Percentiles rank a stretch among this genome's conserved stretches.
These are phyloP conservation scores for Dictyostelium intermedium DNA, from an alignment of 78 protist species.

Conservation along the genomic window DNA sequence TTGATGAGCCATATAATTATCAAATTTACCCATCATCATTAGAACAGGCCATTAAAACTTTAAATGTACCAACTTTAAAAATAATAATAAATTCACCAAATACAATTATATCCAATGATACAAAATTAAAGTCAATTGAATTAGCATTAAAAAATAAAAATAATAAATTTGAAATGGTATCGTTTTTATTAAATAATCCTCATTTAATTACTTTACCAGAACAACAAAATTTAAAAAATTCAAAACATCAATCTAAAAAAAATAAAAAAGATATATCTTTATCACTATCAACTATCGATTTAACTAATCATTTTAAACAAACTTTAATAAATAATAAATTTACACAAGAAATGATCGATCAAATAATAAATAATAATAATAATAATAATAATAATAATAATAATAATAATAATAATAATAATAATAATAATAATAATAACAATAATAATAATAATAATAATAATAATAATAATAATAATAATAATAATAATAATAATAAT, in stretches of 20 bases:
- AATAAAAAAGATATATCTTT: neutral
- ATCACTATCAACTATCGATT: neutral
- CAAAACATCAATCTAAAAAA: neutral
- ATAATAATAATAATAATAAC: too few relatives aligned
- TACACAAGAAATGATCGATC: neutral
- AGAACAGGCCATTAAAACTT: neutral
- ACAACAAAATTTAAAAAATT: neutral
- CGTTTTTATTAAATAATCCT: neutral
- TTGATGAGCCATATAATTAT: neutral
- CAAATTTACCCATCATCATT: neutral
- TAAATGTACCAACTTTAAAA: neutral
- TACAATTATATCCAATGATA: neutral
- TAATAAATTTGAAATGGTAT: neutral
- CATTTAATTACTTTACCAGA: neutral
- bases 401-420: too few relatives aligned
- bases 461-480: too few relatives aligned
- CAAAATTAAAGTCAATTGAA: neutral
- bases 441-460: too few relatives aligned
- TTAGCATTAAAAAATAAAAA: neutral
- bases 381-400: too few relatives aligned
- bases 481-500: too few relatives aligned
- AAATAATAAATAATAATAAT: too few relatives aligned
- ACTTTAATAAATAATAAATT: neutral
- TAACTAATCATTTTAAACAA: neutral
- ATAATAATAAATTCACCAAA: neutral